Conservation (phyloP, 306 rosid genomes). For the Sophora flavescens region DNA sequence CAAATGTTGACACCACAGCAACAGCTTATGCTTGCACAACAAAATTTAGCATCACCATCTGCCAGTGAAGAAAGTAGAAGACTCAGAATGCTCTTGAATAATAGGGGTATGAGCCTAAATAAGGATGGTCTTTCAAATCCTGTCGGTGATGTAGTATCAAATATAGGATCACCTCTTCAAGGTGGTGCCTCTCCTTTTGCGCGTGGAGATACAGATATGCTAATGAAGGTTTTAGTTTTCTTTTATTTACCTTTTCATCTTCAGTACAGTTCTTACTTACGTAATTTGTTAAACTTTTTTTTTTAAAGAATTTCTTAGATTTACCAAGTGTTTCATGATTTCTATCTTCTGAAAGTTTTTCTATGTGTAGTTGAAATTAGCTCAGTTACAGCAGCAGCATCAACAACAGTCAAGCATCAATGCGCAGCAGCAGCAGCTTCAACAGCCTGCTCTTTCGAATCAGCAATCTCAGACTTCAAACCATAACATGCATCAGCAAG, state of each 20-base stretch:
- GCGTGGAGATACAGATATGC: slow-evolving; percentile 85
- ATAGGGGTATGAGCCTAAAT: slow-evolving; percentile 60
- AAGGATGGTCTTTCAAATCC: slow-evolving; percentile 86
- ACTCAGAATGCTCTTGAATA: slow-evolving; percentile 84
- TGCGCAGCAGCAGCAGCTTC: slow-evolving; percentile 81
- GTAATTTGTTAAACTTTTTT: slow-evolving; percentile 29
- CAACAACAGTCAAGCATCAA: slow-evolving; percentile 69
- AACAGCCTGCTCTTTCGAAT: slow-evolving; percentile 85
- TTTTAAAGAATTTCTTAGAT: background rate
- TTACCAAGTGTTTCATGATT: slow-evolving; percentile 30
- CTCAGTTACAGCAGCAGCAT: slow-evolving; percentile 84
- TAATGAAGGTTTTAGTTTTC: slow-evolving; percentile 73
- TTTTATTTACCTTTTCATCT: slow-evolving; percentile 36
- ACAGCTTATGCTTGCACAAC: slow-evolving; percentile 95
- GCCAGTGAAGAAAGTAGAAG: slow-evolving; percentile 82
- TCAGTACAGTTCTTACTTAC: slow-evolving; percentile 21
- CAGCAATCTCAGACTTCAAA: slow-evolving; percentile 85
- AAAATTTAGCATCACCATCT: slow-evolving; percentile 85
- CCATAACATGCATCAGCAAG: slow-evolving; percentile 89
- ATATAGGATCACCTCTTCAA: slow-evolving; percentile 90
- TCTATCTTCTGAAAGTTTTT: slow-evolving; percentile 43
- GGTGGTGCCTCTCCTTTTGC: slow-evolving; percentile 75
- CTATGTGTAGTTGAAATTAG: slow-evolving; percentile 77
- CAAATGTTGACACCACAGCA: slow-evolving; percentile 98
- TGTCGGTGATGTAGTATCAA: slow-evolving; percentile 80